A percentile compares a stretch with the other conserved stretches of the same genome.
Conservation (phyloP, 2,329 filamentous ascomycete species). For the Ophiosphaerella herpotricha region DNA sequence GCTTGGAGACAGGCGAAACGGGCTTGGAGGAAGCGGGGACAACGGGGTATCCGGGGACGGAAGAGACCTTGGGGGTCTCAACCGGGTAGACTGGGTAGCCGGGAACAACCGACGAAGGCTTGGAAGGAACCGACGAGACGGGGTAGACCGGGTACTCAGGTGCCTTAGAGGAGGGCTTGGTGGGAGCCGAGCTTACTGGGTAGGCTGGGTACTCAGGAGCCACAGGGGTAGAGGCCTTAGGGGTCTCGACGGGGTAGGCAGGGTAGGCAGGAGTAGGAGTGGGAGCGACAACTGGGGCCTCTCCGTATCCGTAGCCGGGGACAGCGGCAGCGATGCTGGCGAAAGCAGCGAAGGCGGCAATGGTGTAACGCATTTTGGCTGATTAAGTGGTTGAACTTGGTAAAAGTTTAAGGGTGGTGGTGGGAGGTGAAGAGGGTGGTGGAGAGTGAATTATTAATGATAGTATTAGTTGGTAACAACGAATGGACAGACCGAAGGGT, state of each 20-base stretch:
- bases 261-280: slow-evolving; percentile 20
- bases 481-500: slow-evolving; percentile 49
- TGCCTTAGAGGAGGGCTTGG: slow-evolving; percentile 3
- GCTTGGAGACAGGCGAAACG: slow-evolving; percentile 4
- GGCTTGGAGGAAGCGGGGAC: slow-evolving; percentile 7
- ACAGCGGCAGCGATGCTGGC: slow-evolving; percentile 39
- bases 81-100: slow-evolving; percentile 11
- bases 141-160: slow-evolving; percentile 16
- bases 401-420: slow-evolving; percentile 5
- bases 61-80: not conserved
- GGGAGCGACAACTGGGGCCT: slow-evolving; percentile 13
- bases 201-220: slow-evolving; percentile 12
- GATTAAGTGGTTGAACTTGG: slow-evolving; percentile 37
- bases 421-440: slow-evolving; percentile 20
- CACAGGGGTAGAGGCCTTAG: slow-evolving; percentile 3
- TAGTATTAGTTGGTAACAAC: slow-evolving; percentile 48
- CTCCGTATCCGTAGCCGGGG: slow-evolving; percentile 35
- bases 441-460: slow-evolving; percentile 43
- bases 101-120: slow-evolving; percentile 12
- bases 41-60: slow-evolving; percentile 6
- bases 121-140: slow-evolving; percentile 4
- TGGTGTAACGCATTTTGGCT: slow-evolving; percentile 48
- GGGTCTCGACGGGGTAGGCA: slow-evolving; percentile 14
- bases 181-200: slow-evolving; percentile 5
- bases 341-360: slow-evolving; percentile 39